Conservation (phyloP, 805 yeast species). For the Metschnikowia hibisci region DNA sequence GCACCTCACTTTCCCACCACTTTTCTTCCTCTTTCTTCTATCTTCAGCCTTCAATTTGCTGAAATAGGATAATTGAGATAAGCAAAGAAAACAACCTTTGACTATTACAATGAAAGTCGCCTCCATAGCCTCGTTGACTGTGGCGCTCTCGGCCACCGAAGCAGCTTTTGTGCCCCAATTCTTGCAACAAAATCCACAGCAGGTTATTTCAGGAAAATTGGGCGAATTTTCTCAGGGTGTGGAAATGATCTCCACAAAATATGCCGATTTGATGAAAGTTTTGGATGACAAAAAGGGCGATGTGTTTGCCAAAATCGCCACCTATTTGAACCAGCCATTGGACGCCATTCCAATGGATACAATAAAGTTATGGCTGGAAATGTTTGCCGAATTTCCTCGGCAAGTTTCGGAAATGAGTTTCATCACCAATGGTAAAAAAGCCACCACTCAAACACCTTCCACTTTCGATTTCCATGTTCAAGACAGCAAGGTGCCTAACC, state of each 20-base stretch:
- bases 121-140: slow-evolving; percentile 11
- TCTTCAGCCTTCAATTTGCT: not conserved
- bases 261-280: slow-evolving; percentile 12
- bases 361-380: slow-evolving; percentile 57
- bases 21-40: not conserved
- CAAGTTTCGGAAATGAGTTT: slow-evolving; percentile 48
- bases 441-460: slow-evolving; percentile 15
- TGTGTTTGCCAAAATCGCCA: slow-evolving; percentile 46
- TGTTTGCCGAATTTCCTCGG: slow-evolving; percentile 59
- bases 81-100: not conserved
- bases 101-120: slow-evolving; percentile 8
- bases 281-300: slow-evolving; percentile 18
- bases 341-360: slow-evolving; percentile 48
- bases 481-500: slow-evolving; percentile 38
- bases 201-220: slow-evolving; percentile 10
- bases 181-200: slow-evolving; percentile 10
- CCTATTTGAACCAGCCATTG: slow-evolving; percentile 48
- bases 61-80: not conserved
- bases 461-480: slow-evolving; percentile 38
- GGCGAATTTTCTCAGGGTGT: slow-evolving; percentile 10
- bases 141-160: slow-evolving; percentile 13
- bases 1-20: not conserved
- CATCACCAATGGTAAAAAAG: slow-evolving; percentile 47
- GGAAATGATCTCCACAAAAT: slow-evolving; percentile 12
- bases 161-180: slow-evolving; percentile 15